Conservation (phyloP, 805 yeast species). For the Metschnikowia gelsemii region DNA sequence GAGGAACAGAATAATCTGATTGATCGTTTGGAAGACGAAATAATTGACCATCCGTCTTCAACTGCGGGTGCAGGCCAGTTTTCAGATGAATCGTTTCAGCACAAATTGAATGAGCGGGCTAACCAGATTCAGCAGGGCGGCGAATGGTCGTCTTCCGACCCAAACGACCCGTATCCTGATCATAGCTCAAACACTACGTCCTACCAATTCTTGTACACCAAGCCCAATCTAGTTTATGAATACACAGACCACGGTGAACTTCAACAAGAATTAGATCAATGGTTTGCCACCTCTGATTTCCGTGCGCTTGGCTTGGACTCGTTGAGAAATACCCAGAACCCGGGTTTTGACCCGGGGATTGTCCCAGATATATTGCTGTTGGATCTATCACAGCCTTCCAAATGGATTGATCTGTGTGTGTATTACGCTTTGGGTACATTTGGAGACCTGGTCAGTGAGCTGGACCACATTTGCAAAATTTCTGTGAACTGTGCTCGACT, state of each 20-base stretch:
- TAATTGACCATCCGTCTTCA: slow-evolving; percentile 44
- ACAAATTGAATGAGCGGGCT: slow-evolving; percentile 42
- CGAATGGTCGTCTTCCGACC: slow-evolving; percentile 16
- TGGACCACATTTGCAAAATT: slow-evolving; percentile 13
- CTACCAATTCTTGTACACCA: slow-evolving; percentile 31
- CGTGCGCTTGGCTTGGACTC: slow-evolving; percentile 7
- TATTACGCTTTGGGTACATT: slow-evolving; percentile 19
- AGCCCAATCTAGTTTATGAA: slow-evolving; percentile 31
- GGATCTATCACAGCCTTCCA: slow-evolving; percentile 6
- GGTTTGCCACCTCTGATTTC: slow-evolving; percentile 40
- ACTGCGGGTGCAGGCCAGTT: slow-evolving; percentile 29
- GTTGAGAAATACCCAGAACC: neutral
- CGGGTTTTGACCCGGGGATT: neutral
- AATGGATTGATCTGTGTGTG: slow-evolving; percentile 10
- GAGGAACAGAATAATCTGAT: slow-evolving; percentile 34
- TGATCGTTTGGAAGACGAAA: slow-evolving; percentile 48
- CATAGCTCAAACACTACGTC: slow-evolving; percentile 9
- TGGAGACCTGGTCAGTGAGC: slow-evolving; percentile 1
- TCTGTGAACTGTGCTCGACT: slow-evolving; percentile 16
- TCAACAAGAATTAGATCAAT: slow-evolving; percentile 34
- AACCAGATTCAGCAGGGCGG: slow-evolving; percentile 31
- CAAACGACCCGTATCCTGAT: slow-evolving; percentile 8
- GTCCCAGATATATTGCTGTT: neutral
- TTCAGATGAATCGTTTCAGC: slow-evolving; percentile 42
- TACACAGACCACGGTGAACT: slow-evolving; percentile 30